Evolutionary conservation across 148 eudicot genomes (phyloP).

Genomic region (Chenopodium berlandieri): DNA sequence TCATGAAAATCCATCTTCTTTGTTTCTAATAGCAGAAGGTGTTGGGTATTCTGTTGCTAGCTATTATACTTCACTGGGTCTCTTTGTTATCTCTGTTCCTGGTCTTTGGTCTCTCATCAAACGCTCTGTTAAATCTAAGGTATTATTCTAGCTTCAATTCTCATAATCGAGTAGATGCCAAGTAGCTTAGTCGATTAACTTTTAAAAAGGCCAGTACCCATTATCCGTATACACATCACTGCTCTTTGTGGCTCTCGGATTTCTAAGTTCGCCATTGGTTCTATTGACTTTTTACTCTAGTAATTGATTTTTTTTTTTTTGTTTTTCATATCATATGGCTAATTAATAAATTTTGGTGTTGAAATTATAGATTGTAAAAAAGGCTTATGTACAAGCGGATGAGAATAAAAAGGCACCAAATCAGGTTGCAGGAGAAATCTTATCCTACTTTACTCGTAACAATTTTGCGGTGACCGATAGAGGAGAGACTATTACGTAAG

Average conservation of each 20-base stretch:
- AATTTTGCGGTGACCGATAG: slow-evolving; percentile 78
- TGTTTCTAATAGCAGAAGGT: slow-evolving; percentile 44
- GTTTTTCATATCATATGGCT: neutral
- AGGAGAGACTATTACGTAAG: slow-evolving; percentile 92
- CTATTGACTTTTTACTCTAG: too few relatives aligned
- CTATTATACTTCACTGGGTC: slow-evolving; percentile 94
- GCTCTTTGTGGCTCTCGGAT: neutral
- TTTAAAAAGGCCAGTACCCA: too few relatives aligned
- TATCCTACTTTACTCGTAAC: slow-evolving; percentile 88
- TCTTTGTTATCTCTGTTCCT: slow-evolving; percentile 92
- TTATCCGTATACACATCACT: too few relatives aligned
- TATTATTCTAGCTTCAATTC: slow-evolving; percentile 1
- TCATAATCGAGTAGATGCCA: too few relatives aligned
- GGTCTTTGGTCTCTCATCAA: slow-evolving; percentile 99
- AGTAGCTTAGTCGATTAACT: neutral
- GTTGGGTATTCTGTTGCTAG: slow-evolving; percentile 79
- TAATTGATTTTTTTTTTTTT: neutral
- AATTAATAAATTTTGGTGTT: neutral
- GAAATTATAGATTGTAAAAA: slow-evolving; percentile 63
- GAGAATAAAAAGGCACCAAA: slow-evolving; percentile 57
- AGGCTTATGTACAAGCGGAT: slow-evolving; percentile 61
- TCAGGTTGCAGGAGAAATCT: slow-evolving; percentile 82
- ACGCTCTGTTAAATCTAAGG: slow-evolving; percentile 99
- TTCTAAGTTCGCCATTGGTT: neutral
- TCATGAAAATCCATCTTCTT: slow-evolving; percentile 24